Conservation (phyloP, 345 rosid species). For the Laguncularia racemosa region DNA sequence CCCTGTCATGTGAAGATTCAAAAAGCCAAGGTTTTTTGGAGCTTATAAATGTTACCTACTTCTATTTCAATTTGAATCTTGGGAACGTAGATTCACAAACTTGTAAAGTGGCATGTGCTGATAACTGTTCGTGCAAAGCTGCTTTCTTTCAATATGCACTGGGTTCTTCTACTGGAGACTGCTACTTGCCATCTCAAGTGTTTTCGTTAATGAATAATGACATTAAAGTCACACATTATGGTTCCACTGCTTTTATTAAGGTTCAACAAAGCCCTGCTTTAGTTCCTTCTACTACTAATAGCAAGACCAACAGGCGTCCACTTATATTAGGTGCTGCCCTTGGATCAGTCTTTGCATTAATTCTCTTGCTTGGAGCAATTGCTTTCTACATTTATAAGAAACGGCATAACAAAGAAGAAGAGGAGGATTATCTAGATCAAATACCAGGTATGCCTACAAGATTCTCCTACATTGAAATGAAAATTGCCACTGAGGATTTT, state of each 20-base stretch:
- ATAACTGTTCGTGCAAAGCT: conserved; percentile 25
- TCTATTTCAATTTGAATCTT: background rate
- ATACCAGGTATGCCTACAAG: conserved; percentile 13
- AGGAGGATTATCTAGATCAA: conserved; percentile 17
- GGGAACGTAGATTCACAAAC: conserved; percentile 2
- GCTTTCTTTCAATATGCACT: conserved; percentile 2
- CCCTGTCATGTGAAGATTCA: conserved; percentile 9
- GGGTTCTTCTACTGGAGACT: background rate
- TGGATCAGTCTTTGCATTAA: conserved; percentile 4
- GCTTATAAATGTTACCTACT: conserved; percentile 12
- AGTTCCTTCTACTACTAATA: background rate
- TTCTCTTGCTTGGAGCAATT: background rate
- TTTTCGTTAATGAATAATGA: conserved; percentile 1
- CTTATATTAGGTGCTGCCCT: background rate
- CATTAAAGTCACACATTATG: background rate
- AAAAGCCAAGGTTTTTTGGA: conserved; percentile 1
- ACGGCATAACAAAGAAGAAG: background rate
- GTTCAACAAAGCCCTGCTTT: conserved; percentile 1
- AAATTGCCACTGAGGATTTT: conserved; percentile 11
- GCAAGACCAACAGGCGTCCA: background rate
- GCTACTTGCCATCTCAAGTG: conserved; percentile 6
- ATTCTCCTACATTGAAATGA: conserved; percentile 17
- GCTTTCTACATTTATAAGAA: conserved; percentile 4
- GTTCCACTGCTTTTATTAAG: conserved; percentile 9
- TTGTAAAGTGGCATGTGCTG: conserved; percentile 11